A percentile compares a stretch with the other conserved stretches of the same genome.
These are phyloP conservation scores for Penicillium longicatenatum DNA, from an alignment of 495 filamentous ascomycete species.

Conservation along the genomic window DNA sequence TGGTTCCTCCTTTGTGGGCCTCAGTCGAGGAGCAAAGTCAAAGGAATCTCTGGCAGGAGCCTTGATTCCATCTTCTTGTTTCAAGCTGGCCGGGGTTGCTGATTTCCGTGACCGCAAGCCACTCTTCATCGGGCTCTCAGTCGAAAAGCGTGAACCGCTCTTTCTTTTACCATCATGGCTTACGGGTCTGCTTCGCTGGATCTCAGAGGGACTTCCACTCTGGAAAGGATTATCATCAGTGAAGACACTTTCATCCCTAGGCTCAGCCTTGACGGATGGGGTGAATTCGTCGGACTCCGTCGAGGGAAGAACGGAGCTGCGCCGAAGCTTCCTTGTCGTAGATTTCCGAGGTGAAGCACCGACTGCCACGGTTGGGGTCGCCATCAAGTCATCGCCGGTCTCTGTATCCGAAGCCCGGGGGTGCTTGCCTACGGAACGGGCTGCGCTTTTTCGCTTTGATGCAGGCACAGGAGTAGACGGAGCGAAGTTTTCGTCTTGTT, in stretches of 20 bases:
- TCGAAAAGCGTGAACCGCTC: slow-evolving; percentile 45
- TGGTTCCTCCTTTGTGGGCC: slow-evolving; percentile 29
- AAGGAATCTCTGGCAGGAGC: slow-evolving; percentile 47
- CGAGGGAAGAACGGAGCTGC: slow-evolving; percentile 56
- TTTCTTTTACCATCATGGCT: slow-evolving; percentile 52
- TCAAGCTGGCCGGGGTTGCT: slow-evolving; percentile 32
- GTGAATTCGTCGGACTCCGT: slow-evolving; percentile 42
- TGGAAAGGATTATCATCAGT: slow-evolving; percentile 94
- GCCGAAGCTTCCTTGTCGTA: slow-evolving; percentile 51
- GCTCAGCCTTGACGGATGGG: slow-evolving; percentile 38
- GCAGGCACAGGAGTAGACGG: slow-evolving; percentile 35
- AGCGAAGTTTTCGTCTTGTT: slow-evolving; percentile 34
- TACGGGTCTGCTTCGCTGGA: slow-evolving; percentile 29
- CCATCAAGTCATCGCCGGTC: slow-evolving; percentile 37
- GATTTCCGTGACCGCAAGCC: slow-evolving; percentile 42
- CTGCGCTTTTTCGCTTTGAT: slow-evolving; percentile 32
- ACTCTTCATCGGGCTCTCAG: slow-evolving; percentile 37
- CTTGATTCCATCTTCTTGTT: slow-evolving; percentile 40
- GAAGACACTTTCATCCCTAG: slow-evolving; percentile 62
- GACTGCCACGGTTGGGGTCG: slow-evolving; percentile 36
- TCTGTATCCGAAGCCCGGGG: slow-evolving; percentile 55
- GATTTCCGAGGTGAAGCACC: slow-evolving; percentile 42
- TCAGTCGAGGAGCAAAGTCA: slow-evolving; percentile 41
- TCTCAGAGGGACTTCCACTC: slow-evolving; percentile 67
- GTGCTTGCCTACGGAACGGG: slow-evolving; percentile 54